phyloP scores from a whole-genome alignment of 305 asterid species.

The Fraxinus ornus region DNA sequence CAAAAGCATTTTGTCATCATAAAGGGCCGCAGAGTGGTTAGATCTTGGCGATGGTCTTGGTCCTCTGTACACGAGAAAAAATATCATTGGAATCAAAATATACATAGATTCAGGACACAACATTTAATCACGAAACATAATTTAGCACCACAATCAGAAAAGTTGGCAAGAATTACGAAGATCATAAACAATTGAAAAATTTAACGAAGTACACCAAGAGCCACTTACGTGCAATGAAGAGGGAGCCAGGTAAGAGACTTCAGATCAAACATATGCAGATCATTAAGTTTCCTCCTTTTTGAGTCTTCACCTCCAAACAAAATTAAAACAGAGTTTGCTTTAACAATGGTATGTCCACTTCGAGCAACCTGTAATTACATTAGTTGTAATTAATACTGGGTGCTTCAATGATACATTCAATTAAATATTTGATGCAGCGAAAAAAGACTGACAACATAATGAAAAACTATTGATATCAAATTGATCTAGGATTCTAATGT shows the following conservation, averaged over 20 bases:
- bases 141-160: conserved; percentile 11
- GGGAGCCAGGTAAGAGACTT: conserved; percentile 98
- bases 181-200: conserved; percentile 1
- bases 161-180: conserved; percentile 3
- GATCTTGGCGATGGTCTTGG: conserved; percentile 89
- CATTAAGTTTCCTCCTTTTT: conserved; percentile 83
- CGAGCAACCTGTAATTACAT: conserved; percentile 71
- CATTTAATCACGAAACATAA: conserved; percentile 8
- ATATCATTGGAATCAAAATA: conserved; percentile 19
- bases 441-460: neutral
- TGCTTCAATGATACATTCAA: conserved; percentile 9
- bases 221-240: conserved; percentile 94
- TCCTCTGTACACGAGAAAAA: conserved; percentile 59
- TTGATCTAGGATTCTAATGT: neutral
- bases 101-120: conserved; percentile 13
- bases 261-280: conserved; percentile 94
- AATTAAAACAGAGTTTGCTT: conserved; percentile 77
- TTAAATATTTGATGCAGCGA: neutral
- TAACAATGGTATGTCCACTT: conserved; percentile 89
- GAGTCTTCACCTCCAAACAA: conserved; percentile 94
- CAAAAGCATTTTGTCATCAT: conserved; percentile 79
- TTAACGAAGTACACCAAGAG: conserved; percentile 4
- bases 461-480: neutral
- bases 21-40: conserved; percentile 85
- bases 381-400: conserved; percentile 25